Evolutionary conservation across 345 rosid species (phyloP), one percentile per base, ranked within the genome.

Genomic region (Kandelia obovata): DNA sequence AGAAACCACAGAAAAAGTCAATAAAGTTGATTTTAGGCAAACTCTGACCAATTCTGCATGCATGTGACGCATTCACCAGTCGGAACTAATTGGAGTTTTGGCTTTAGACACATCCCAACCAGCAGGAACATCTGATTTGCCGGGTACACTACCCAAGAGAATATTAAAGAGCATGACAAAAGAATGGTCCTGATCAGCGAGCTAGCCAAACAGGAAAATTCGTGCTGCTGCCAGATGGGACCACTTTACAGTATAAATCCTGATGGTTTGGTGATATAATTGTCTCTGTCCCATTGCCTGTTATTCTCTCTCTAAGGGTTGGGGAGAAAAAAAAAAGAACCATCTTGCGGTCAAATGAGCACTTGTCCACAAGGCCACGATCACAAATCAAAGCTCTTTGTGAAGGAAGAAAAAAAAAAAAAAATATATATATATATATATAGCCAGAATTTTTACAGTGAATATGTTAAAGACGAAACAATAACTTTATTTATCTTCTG

Each of bases 271-370:
- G 77, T 85, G 71, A 81, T 81, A 60, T 63, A 21, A 25, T 53
- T 21, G 46, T 39, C 46, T 66, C 57, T 72, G 81, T 73, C 82
- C 73, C 47, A 46, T 69, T 78, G 83, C 76, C 82, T 72, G 79
- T 66, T 59, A 52, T 67, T 64, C 65, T 63, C 65, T 63, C 37
- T 67, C 43, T 34, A 34, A 30, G 20, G 53, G 49, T 49, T 52
- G 13, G 35, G 3, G 4, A 56, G 5, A 9, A 19, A 26, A 17
- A 25, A 30, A 2, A 57, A 57, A 35, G 2, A 31, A 37, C 52
- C 59, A n/a, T 58, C 75, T 32, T 32, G 5, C 34, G 5, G 34
- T 32, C 6, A 5, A 32, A 32, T 32, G 34, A 5, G 34, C 34
- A 32, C 34, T 32, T 5, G 6, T 6, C 6, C 34, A 32, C 34